Evolutionary conservation across 2,329 filamentous ascomycete genomes (phyloP), one percentile per base, ranked within the genome.

Genomic region (Pseudocercospora fijiensis): DNA sequence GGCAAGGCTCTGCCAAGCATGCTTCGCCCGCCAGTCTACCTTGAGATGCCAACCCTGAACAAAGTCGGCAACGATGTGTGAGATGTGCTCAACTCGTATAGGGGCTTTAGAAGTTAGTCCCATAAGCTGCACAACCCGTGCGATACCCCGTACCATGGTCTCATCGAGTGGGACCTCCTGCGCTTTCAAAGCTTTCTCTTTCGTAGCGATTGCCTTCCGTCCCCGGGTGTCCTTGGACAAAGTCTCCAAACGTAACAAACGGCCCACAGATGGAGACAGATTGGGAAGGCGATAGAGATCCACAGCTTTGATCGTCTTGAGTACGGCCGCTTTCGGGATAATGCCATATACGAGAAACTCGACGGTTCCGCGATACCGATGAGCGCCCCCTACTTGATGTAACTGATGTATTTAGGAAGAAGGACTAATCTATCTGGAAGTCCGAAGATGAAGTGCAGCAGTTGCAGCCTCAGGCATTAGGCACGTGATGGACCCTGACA

Each of bases 21-120:
- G 16, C 30, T 37, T 37, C 30, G 30, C 64, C 41, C 1, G 28
- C 16, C 7, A 69, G 30, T 2, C 27, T 33, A n/a, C n/a, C n/a
- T n/a, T n/a, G n/a, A n/a, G n/a, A n/a, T n/a, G n/a, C 67, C 67
- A 69, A 18, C 65, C 65, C 30, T 64, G 67, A 5, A 69, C 30
- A 13, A 69, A 33, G 27, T 69, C 62, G 0, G 63, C 20, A 2
- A 68, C 62, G 26, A 65, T 27, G 47, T 66, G 62, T 16, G 60
- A 62, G 9, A 66, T 51, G 10, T 65, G 61, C 7, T 52, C 28
- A 41, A 62, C 28, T 1, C n/a, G n/a, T n/a, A n/a, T n/a, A n/a
- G 51, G 43, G 9, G 61, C 61, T 16, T 22, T 22, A 0, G 22
- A 18, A 8, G 5, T 41, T 3, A 68, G n/a, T 1, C 64, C 62